A percentile compares a stretch with the other conserved stretches of the same genome.
phyloP scores from a whole-genome alignment of 2,329 filamentous ascomycete genomes.

The Fusarium caatingaense region DNA sequence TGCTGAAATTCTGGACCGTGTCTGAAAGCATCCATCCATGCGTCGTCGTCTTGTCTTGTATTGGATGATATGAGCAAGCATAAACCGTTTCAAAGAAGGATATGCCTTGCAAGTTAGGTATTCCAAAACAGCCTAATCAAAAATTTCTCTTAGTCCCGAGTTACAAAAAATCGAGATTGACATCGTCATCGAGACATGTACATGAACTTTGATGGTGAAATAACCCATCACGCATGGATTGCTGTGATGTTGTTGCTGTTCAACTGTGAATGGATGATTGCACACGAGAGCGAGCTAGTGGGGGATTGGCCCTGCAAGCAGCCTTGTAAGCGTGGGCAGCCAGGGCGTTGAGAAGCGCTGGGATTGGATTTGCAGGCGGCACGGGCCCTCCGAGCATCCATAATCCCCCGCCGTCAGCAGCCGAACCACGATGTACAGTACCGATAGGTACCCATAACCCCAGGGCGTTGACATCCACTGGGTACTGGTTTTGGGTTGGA shows the following conservation, averaged over 20 bases:
- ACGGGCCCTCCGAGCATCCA: slow-evolving; percentile 17
- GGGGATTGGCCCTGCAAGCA: slow-evolving; percentile 31
- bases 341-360: slow-evolving; percentile 37
- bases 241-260: slow-evolving; percentile 12
- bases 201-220: slow-evolving; percentile 1
- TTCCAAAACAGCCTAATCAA: slow-evolving; percentile 5
- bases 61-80: slow-evolving; percentile 19
- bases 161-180: neutral
- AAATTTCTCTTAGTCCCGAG: neutral
- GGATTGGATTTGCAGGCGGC: slow-evolving; percentile 26
- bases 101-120: slow-evolving; percentile 3
- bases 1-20: slow-evolving; percentile 1
- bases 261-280: slow-evolving; percentile 20
- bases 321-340: slow-evolving; percentile 17
- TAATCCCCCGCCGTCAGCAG: slow-evolving; percentile 17
- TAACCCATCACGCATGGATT: slow-evolving; percentile 6
- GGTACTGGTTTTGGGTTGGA: slow-evolving; percentile 8
- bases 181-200: slow-evolving; percentile 8
- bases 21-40: slow-evolving; percentile 32
- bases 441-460: slow-evolving; percentile 5
- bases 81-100: slow-evolving; percentile 37
- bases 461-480: slow-evolving; percentile 20
- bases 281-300: slow-evolving; percentile 23
- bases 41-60: slow-evolving; percentile 21
- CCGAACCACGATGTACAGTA: neutral